These are phyloP conservation scores for Suillus luteus DNA, from an alignment of 768 basidiomycete genomes.

Conservation along the genomic window DNA sequence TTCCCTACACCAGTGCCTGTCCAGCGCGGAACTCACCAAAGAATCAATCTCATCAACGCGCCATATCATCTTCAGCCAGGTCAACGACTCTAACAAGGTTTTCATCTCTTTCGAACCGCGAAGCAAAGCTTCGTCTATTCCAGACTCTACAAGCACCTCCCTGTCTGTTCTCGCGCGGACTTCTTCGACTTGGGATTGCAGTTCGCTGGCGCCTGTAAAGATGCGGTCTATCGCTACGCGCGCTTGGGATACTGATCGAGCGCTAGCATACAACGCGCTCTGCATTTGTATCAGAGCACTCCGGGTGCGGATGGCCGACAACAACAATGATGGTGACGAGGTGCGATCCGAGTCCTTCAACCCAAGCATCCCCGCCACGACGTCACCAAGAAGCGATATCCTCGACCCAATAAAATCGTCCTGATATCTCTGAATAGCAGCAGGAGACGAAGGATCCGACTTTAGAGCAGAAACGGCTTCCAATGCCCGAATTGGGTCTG, in stretches of 20 bases:
- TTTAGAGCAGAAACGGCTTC: constrained; percentile 52
- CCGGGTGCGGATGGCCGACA: constrained; percentile 35
- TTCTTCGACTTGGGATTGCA: constrained; percentile 43
- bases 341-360: constrained; percentile 9
- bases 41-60: constrained; percentile 42
- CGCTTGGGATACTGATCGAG: constrained; percentile 31
- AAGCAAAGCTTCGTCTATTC: constrained; percentile 29
- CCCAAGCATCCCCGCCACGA: constrained; percentile 34
- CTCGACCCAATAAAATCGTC: constrained; percentile 59
- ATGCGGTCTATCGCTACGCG: constrained; percentile 40
- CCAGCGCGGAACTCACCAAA: constrained; percentile 34
- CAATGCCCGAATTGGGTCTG: constrained; percentile 63
- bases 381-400: constrained; percentile 49
- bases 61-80: constrained; percentile 44
- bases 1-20: constrained; percentile 41
- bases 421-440: constrained; percentile 65
- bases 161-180: constrained; percentile 36
- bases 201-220: constrained; percentile 34
- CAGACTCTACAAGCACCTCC: constrained; percentile 41
- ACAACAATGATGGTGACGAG: not conserved
- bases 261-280: constrained; percentile 42
- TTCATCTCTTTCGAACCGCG: constrained; percentile 32
- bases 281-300: constrained; percentile 42
- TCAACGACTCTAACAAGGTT: constrained; percentile 33
- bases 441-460: constrained; percentile 44